Conservation (phyloP, 1,139 yeast genomes). For the Kurtzmaniella quercitrusa region DNA sequence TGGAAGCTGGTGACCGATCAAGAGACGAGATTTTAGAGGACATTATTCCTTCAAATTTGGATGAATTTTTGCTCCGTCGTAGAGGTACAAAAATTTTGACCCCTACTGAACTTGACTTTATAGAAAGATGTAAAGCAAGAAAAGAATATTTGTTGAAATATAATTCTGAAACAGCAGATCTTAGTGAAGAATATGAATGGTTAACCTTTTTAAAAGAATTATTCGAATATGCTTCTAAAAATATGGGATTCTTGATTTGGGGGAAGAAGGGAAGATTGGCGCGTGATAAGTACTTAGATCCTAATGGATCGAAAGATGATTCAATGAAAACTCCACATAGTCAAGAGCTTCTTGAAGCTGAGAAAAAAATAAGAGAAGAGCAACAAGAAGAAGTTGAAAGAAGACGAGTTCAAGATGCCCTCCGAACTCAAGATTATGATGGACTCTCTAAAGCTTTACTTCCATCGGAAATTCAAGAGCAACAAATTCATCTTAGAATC, state of each 20-base stretch:
- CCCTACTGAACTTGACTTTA: slow-evolving; percentile 70
- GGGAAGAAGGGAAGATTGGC: slow-evolving; percentile 50
- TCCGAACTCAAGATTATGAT: slow-evolving; percentile 15
- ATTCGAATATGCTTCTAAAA: slow-evolving; percentile 72
- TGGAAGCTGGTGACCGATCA: slow-evolving; percentile 68
- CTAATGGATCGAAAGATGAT: background rate
- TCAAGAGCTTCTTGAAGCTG: slow-evolving; percentile 16
- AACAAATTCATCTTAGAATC: slow-evolving; percentile 37
- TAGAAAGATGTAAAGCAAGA: slow-evolving; percentile 65
- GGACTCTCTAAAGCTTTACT: slow-evolving; percentile 29
- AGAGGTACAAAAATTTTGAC: slow-evolving; percentile 43
- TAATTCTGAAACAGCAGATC: slow-evolving; percentile 31
- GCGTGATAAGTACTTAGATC: slow-evolving; percentile 10
- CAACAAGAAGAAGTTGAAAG: slow-evolving; percentile 7
- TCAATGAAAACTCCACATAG: slow-evolving; percentile 22
- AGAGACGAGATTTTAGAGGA: slow-evolving; percentile 69
- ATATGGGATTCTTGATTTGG: slow-evolving; percentile 69
- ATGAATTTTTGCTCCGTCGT: slow-evolving; percentile 46
- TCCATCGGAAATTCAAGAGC: slow-evolving; percentile 47
- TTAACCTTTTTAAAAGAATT: slow-evolving; percentile 66
- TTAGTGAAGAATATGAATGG: slow-evolving; percentile 70
- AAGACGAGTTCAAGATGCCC: slow-evolving; percentile 7
- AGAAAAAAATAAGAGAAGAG: slow-evolving; percentile 4
- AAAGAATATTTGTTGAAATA: slow-evolving; percentile 56
- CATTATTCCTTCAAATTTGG: slow-evolving; percentile 67